A percentile compares a stretch with the other conserved stretches of the same genome.
Evolutionary conservation across 371 early-diverging fungal species (phyloP).

Genomic region (Rhizopus microsporus): DNA sequence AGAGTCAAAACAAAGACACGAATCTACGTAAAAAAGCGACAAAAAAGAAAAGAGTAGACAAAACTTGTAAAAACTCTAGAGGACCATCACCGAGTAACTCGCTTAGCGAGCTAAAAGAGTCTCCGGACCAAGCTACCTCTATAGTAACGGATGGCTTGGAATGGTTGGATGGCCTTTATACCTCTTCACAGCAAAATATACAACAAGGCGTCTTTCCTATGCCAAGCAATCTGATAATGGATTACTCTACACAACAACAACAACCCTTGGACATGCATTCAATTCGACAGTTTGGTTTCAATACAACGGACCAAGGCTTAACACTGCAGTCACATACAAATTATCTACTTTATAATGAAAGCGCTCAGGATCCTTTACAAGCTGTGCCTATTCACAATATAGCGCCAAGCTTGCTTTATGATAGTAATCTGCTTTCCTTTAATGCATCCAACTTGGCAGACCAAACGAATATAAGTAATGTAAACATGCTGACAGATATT

Average conservation of each 20-base stretch:
- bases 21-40: not conserved
- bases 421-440: not conserved
- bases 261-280: conserved; percentile 10
- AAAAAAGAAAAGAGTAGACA: not conserved
- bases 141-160: not conserved
- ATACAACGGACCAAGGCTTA: not conserved
- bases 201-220: not conserved
- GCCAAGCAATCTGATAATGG: not conserved
- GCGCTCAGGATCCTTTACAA: not conserved
- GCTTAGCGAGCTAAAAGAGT: not conserved
- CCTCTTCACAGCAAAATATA: conserved; percentile 5
- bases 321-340: not conserved
- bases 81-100: not conserved
- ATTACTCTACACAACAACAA: not conserved
- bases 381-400: not conserved
- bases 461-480: not conserved
- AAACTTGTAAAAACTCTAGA: not conserved
- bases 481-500: not conserved
- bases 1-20: not conserved
- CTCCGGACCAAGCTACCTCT: not conserved
- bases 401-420: not conserved
- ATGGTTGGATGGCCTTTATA: conserved; percentile 20
- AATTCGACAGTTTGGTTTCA: conserved; percentile 22
- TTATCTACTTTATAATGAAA: not conserved
- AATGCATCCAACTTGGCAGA: not conserved